Conservation (phyloP, 2,329 filamentous ascomycete genomes). For the Neodidymelliopsis sp. region DNA sequence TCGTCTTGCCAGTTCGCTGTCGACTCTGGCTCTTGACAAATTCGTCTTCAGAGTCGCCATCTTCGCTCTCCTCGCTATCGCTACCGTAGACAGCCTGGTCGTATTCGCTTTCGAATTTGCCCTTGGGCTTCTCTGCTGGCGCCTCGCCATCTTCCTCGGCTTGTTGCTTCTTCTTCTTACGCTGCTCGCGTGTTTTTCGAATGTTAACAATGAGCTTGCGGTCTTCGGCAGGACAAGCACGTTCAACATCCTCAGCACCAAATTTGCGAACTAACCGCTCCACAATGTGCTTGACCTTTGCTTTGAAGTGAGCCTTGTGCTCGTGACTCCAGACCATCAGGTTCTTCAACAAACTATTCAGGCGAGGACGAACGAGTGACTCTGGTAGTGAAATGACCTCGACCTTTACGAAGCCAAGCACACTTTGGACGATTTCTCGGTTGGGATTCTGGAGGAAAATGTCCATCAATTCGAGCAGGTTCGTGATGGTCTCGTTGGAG, state of each 20-base stretch:
- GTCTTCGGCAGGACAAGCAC: constrained; percentile 82
- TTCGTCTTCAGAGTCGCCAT: constrained; percentile 51
- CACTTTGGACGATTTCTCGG: constrained; percentile 92
- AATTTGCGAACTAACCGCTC: constrained; percentile 94
- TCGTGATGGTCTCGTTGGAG: constrained; percentile 72
- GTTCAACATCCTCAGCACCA: constrained; percentile 80
- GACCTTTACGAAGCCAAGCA: constrained; percentile 96
- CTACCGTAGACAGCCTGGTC: constrained; percentile 91
- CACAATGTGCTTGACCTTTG: constrained; percentile 97
- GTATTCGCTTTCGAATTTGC: constrained; percentile 88
- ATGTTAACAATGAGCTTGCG: constrained; percentile 93
- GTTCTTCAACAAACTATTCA: constrained; percentile 82
- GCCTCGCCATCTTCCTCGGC: constrained; percentile 64
- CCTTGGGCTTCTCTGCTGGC: constrained; percentile 53
- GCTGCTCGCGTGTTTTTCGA: constrained; percentile 90
- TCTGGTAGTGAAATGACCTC: constrained; percentile 86
- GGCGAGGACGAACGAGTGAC: constrained; percentile 78
- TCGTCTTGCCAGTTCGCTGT: constrained; percentile 48
- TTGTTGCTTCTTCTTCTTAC: constrained; percentile 84
- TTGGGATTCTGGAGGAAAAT: constrained; percentile 97
- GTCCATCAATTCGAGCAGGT: constrained; percentile 93
- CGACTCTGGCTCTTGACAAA: constrained; percentile 44
- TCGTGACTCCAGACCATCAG: constrained; percentile 96
- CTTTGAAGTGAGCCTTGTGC: constrained; percentile 95
- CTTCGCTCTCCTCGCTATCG: constrained; percentile 65